These are phyloP conservation scores for Hansfordia pulvinata DNA, from an alignment of 2,329 filamentous ascomycete genomes.

Conservation along the genomic window DNA sequence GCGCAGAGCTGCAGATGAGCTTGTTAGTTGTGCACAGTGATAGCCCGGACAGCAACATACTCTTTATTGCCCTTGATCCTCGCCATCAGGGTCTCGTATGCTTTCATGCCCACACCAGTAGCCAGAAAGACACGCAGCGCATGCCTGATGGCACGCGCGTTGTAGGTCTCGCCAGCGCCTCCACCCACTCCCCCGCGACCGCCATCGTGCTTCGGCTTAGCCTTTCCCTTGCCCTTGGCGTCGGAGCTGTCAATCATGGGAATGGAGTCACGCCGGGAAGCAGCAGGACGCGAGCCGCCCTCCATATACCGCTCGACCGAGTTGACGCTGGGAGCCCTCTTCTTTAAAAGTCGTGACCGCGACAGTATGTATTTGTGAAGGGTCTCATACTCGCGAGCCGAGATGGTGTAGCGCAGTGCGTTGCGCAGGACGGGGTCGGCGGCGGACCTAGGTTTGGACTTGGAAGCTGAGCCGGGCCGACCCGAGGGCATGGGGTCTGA, in stretches of 20 bases:
- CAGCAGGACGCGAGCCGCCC: constrained; percentile 21
- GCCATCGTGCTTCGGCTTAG: constrained; percentile 12
- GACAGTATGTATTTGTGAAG: constrained; percentile 76
- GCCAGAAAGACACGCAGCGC: constrained; percentile 57
- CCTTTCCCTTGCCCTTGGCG: constrained; percentile 16
- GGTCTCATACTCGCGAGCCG: constrained; percentile 70
- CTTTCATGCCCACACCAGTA: constrained; percentile 49
- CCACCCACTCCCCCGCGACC: constrained; percentile 6
- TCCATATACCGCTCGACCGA: constrained; percentile 41
- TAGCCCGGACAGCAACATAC: constrained; percentile 1
- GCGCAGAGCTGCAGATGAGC: constrained; percentile 9
- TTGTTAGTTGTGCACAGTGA: constrained; percentile 4
- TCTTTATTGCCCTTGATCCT: constrained; percentile 26
- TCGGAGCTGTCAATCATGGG: neutral
- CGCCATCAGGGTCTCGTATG: constrained; percentile 39
- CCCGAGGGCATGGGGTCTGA: constrained; percentile 6
- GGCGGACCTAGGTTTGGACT: constrained; percentile 13
- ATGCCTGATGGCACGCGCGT: constrained; percentile 55
- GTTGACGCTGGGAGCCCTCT: constrained; percentile 39
- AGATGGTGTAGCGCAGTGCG: constrained; percentile 75
- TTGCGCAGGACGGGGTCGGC: constrained; percentile 68
- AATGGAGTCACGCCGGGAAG: constrained; percentile 6
- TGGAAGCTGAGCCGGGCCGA: constrained; percentile 9
- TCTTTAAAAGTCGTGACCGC: constrained; percentile 45
- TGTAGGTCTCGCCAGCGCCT: constrained; percentile 46